phyloP scores from a whole-genome alignment of 768 basidiomycete species.

The Kwoniella dendrophila region DNA sequence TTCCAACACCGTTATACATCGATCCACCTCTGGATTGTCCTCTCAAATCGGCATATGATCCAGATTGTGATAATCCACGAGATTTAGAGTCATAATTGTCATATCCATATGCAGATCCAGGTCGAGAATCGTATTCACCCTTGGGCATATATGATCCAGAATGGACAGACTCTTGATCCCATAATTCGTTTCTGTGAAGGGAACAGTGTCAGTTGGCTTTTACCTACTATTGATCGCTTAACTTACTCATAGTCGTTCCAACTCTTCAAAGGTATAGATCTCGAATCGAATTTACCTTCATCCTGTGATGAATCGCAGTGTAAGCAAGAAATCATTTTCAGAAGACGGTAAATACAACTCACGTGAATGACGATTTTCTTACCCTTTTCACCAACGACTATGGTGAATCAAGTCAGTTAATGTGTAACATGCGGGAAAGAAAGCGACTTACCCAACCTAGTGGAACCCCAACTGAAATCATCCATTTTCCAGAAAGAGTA shows the following conservation, averaged over 20 bases:
- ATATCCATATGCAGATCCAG: slow-evolving; percentile 61
- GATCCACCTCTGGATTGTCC: slow-evolving; percentile 35
- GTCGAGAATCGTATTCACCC: slow-evolving; percentile 58
- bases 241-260: slow-evolving; percentile 89
- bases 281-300: slow-evolving; percentile 95
- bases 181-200: slow-evolving; percentile 85
- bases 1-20: slow-evolving; percentile 55
- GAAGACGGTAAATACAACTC: slow-evolving; percentile 52
- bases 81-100: slow-evolving; percentile 73
- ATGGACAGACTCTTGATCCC: slow-evolving; percentile 96
- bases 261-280: slow-evolving; percentile 88
- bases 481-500: slow-evolving; percentile 99
- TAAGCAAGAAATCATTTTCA: neutral
- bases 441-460: slow-evolving; percentile 73
- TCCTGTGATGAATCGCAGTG: slow-evolving; percentile 62
- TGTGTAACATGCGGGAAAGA: slow-evolving; percentile 77
- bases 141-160: slow-evolving; percentile 90
- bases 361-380: slow-evolving; percentile 96
- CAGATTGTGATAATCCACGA: slow-evolving; percentile 70
- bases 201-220: slow-evolving; percentile 28
- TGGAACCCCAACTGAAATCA: slow-evolving; percentile 75
- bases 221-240: neutral
- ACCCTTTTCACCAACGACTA: slow-evolving; percentile 89
- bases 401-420: too few relatives aligned
- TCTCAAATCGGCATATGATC: slow-evolving; percentile 63